Evolutionary conservation across 805 yeast genomes (phyloP).

Genomic region (Saturnispora zaruensis): DNA sequence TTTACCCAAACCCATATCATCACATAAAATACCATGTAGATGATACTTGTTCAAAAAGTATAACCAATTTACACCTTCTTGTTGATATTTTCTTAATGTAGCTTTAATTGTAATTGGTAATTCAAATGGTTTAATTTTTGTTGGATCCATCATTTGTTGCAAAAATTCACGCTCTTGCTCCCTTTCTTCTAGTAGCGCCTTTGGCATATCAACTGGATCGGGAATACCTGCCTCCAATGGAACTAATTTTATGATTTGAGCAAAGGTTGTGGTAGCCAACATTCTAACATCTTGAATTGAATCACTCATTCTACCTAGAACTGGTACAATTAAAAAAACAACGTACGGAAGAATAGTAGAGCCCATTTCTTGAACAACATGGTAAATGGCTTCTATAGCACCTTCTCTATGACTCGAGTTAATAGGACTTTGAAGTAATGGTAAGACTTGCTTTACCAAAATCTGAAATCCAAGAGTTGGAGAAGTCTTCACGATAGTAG

Average conservation of each 20-base stretch:
- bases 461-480: slow-evolving; percentile 70
- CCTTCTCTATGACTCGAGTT: slow-evolving; percentile 76
- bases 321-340: slow-evolving; percentile 91
- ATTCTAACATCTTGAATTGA: slow-evolving; percentile 80
- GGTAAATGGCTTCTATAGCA: slow-evolving; percentile 84
- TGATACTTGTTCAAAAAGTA: slow-evolving; percentile 92
- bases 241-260: slow-evolving; percentile 87
- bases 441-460: slow-evolving; percentile 69
- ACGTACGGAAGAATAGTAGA: slow-evolving; percentile 85
- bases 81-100: slow-evolving; percentile 88
- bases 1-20: slow-evolving; percentile 98
- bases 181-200: slow-evolving; percentile 74
- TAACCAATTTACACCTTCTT: slow-evolving; percentile 97
- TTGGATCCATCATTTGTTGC: slow-evolving; percentile 96
- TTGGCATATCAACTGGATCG: slow-evolving; percentile 88
- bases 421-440: slow-evolving; percentile 71
- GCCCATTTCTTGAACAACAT: slow-evolving; percentile 79
- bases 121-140: slow-evolving; percentile 78
- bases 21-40: slow-evolving; percentile 94
- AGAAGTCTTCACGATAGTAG: slow-evolving; percentile 61
- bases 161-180: slow-evolving; percentile 91
- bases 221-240: slow-evolving; percentile 97
- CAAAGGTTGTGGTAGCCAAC: slow-evolving; percentile 92
- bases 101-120: slow-evolving; percentile 91
- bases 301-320: slow-evolving; percentile 96